Conservation (phyloP, 1,284 basidiomycete species). For the Schizophyllum amplum region DNA sequence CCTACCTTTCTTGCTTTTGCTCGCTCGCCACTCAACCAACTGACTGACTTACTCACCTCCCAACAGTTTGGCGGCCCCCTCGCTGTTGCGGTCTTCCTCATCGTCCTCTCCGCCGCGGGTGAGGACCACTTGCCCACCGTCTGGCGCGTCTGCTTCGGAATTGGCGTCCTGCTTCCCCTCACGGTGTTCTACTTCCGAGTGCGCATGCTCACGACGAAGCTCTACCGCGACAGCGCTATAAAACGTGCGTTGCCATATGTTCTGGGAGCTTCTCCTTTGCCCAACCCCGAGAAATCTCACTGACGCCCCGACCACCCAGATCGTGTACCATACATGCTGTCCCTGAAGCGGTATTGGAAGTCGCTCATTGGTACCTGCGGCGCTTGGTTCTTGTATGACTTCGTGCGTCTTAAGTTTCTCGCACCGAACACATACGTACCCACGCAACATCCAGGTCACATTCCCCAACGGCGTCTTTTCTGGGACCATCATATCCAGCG, state of each 20-base stretch:
- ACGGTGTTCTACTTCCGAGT: slow-evolving; percentile 68
- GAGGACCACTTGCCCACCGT: slow-evolving; percentile 58
- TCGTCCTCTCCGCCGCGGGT: slow-evolving; percentile 62
- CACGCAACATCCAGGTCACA: slow-evolving; percentile 28
- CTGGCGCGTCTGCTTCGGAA: slow-evolving; percentile 72
- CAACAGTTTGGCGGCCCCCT: slow-evolving; percentile 51
- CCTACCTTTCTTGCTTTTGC: background rate
- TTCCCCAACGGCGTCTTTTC: slow-evolving; percentile 71
- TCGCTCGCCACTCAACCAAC: background rate
- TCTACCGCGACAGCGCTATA: slow-evolving; percentile 62
- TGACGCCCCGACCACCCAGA: slow-evolving; percentile 20
- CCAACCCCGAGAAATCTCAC: slow-evolving; percentile 1
- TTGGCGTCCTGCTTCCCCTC: slow-evolving; percentile 49
- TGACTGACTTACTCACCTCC: background rate
- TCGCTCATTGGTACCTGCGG: slow-evolving; percentile 62
- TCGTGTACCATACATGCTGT: slow-evolving; percentile 55
- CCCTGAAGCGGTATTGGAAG: slow-evolving; percentile 63
- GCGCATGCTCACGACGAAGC: slow-evolving; percentile 60
- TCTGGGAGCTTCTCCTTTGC: slow-evolving; percentile 12
- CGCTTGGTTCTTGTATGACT: slow-evolving; percentile 75
- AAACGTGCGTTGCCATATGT: slow-evolving; percentile 29
- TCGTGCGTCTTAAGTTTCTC: slow-evolving; percentile 38
- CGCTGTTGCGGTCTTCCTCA: slow-evolving; percentile 63
- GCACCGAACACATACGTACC: background rate
- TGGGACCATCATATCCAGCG: slow-evolving; percentile 55